A percentile compares a stretch with the other conserved stretches of the same genome.
These are phyloP conservation scores for Diaporthe citriasiana DNA, from an alignment of 2,329 filamentous ascomycete species.

Conservation along the genomic window DNA sequence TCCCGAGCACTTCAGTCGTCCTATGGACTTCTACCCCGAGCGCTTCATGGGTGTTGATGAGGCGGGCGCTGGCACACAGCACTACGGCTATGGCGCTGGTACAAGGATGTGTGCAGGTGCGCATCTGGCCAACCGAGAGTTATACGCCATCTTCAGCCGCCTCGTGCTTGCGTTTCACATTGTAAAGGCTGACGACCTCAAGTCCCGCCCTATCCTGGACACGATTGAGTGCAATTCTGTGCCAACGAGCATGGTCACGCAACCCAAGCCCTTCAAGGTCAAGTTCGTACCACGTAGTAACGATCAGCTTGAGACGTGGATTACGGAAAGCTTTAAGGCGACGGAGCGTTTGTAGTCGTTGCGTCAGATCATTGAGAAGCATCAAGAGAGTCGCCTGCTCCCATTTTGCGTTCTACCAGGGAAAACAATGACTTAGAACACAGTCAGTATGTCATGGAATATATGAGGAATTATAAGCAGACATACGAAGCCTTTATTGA, in stretches of 20 bases:
- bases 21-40: constrained; percentile 7
- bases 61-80: constrained; percentile 7
- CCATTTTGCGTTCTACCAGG: background rate
- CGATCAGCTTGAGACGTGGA: background rate
- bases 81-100: background rate
- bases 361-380: background rate
- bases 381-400: background rate
- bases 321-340: background rate
- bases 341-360: background rate
- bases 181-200: background rate
- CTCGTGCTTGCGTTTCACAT: constrained; percentile 4
- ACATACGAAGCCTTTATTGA: no score
- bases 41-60: constrained; percentile 6
- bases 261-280: constrained; percentile 10
- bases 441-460: background rate
- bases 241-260: constrained; percentile 13
- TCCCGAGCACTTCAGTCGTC: constrained; percentile 6
- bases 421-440: background rate
- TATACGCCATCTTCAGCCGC: constrained; percentile 13
- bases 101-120: constrained; percentile 7
- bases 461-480: no score
- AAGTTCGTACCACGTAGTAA: background rate
- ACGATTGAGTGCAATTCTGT: constrained; percentile 12
- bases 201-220: constrained; percentile 13
- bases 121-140: background rate